phyloP scores from a whole-genome alignment of 1,139 yeast species.

The Magnusiomyces magnusii region DNA sequence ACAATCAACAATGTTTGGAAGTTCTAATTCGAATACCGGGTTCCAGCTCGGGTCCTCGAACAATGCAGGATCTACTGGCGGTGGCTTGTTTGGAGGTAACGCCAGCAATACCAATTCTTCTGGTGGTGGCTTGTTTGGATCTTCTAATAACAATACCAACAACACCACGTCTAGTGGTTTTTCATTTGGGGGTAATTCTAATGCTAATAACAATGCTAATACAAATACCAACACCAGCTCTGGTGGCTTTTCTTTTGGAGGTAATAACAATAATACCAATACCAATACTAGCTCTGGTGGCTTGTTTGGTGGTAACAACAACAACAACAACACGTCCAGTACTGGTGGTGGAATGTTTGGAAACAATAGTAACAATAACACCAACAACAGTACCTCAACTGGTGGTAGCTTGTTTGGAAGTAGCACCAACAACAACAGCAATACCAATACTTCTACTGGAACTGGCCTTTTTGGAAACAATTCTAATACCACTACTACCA shows the following conservation, averaged over 20 bases:
- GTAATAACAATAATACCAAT: slow-evolving; percentile 19
- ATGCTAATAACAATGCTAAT: neutral
- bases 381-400: neutral
- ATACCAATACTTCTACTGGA: slow-evolving; percentile 5
- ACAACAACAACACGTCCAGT: slow-evolving; percentile 19
- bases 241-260: slow-evolving; percentile 15
- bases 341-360: slow-evolving; percentile 36
- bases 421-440: neutral
- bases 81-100: slow-evolving; percentile 7
- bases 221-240: slow-evolving; percentile 1
- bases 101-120: neutral
- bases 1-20: slow-evolving; percentile 5
- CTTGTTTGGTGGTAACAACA: slow-evolving; percentile 16
- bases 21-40: slow-evolving; percentile 21
- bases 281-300: too few species aligned
- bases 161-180: neutral
- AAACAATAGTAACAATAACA: slow-evolving; percentile 17
- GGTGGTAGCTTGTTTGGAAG: slow-evolving; percentile 3
- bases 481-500: slow-evolving; percentile 7
- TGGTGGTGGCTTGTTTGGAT: slow-evolving; percentile 9
- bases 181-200: neutral
- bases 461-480: slow-evolving; percentile 11
- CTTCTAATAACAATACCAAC: neutral
- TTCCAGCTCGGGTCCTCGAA: slow-evolving; percentile 25
- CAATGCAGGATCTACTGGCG: slow-evolving; percentile 3